These are phyloP conservation scores for Saussurea involucrata DNA, from an alignment of 129 eudicot genomes.

Conservation along the genomic window DNA sequence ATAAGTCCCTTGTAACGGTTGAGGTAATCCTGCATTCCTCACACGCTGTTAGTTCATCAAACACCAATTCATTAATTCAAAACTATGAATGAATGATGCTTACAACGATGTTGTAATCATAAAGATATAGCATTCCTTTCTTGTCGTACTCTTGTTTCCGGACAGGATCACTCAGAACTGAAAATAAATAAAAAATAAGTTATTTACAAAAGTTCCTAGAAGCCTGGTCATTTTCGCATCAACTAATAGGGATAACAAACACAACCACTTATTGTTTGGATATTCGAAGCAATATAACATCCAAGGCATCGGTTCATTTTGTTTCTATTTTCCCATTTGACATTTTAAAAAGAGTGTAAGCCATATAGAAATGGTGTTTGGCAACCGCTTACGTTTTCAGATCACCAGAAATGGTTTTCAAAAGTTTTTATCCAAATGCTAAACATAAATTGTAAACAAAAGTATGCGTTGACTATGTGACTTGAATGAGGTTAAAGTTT, in stretches of 20 bases:
- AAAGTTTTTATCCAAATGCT: neutral
- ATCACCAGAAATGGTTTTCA: neutral
- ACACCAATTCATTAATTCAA: neutral
- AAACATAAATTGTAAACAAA: neutral
- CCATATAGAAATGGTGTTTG: too few relatives aligned
- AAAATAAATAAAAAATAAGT: neutral
- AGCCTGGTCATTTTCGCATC: too few relatives aligned
- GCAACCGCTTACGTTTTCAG: too few relatives aligned
- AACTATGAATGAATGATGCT: constrained; percentile 21
- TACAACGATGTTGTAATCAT: constrained; percentile 68
- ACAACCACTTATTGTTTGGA: too few relatives aligned
- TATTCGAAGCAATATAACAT: too few relatives aligned
- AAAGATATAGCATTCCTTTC: constrained; percentile 60
- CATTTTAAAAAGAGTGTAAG: neutral
- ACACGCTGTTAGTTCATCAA: neutral
- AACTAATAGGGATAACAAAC: too few relatives aligned
- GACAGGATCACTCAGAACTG: constrained; percentile 81
- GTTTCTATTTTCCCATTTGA: neutral
- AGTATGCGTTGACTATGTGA: neutral
- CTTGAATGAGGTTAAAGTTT: neutral
- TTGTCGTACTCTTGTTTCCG: constrained; percentile 74
- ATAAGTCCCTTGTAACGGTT: constrained; percentile 87
- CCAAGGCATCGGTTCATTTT: neutral
- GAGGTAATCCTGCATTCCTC: constrained; percentile 69
- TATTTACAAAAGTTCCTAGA: neutral